Evolutionary conservation across 768 basidiomycete species (phyloP).

Genomic region (Glaciozyma martinii): DNA sequence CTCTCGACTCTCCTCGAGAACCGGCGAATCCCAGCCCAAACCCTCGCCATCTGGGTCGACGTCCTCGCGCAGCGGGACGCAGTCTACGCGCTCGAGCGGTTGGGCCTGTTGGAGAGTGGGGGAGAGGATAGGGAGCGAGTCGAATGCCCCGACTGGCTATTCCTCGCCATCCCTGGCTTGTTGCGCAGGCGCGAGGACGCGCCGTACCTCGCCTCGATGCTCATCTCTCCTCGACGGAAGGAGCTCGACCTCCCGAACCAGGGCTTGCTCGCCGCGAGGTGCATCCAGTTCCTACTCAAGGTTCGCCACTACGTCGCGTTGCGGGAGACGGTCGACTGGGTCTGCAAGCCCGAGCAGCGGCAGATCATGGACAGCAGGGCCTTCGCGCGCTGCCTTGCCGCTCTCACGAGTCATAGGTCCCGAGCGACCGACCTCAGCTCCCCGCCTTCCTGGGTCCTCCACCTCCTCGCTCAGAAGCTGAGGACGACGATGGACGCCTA

Average conservation of each 20-base stretch:
- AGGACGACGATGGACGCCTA: constrained; percentile 8
- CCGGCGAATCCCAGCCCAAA: constrained; percentile 4
- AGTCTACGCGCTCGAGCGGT: constrained; percentile 6
- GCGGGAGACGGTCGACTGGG: constrained; percentile 25
- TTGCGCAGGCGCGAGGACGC: constrained; percentile 6
- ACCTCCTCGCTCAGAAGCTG: constrained; percentile 2
- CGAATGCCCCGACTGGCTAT: background rate
- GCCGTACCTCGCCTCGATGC: constrained; percentile 23
- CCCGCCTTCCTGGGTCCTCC: constrained; percentile 3
- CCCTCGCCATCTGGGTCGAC: constrained; percentile 22
- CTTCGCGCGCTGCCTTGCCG: background rate
- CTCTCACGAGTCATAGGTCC: background rate
- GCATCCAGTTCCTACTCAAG: constrained; percentile 19
- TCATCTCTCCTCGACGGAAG: constrained; percentile 11
- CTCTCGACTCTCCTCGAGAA: constrained; percentile 13
- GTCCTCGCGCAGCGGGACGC: constrained; percentile 15
- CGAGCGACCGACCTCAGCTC: background rate
- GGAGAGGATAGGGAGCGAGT: background rate
- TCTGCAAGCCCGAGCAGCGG: constrained; percentile 1
- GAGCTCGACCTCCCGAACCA: constrained; percentile 6
- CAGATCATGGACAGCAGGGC: too few relatives aligned
- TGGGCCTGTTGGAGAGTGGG: constrained; percentile 23
- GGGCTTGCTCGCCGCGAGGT: constrained; percentile 13
- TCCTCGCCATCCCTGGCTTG: constrained; percentile 3
- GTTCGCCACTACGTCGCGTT: constrained; percentile 25